Percentiles rank a stretch among this genome's conserved stretches.
Evolutionary conservation across 352 stramenopile genomes (phyloP).

Genomic region (Salisapilia sapeloensis): DNA sequence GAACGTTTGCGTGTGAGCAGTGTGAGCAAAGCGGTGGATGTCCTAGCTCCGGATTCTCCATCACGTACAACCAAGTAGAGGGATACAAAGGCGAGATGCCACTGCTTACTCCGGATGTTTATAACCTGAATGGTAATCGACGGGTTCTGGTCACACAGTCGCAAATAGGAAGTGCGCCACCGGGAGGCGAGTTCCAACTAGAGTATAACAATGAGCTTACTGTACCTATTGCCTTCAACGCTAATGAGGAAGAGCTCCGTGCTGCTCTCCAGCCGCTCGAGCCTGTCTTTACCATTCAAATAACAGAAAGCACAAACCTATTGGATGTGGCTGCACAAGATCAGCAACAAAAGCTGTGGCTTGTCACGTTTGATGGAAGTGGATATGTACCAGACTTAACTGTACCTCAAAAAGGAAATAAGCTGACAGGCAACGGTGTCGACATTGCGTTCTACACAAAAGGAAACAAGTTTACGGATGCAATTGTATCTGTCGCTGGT

Average conservation of each 20-base stretch:
- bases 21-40: slow-evolving; percentile 31
- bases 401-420: slow-evolving; percentile 52
- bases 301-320: slow-evolving; percentile 36
- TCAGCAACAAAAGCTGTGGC: slow-evolving; percentile 71
- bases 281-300: slow-evolving; percentile 45
- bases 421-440: slow-evolving; percentile 79
- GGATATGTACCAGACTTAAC: slow-evolving; percentile 82
- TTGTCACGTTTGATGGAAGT: slow-evolving; percentile 82
- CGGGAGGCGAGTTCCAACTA: slow-evolving; percentile 84
- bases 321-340: slow-evolving; percentile 23
- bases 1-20: slow-evolving; percentile 50
- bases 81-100: slow-evolving; percentile 79
- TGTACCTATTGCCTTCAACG: slow-evolving; percentile 37
- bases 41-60: slow-evolving; percentile 56
- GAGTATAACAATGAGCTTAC: slow-evolving; percentile 79
- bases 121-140: slow-evolving; percentile 77
- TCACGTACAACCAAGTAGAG: slow-evolving; percentile 80
- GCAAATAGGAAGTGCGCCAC: slow-evolving; percentile 64
- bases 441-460: slow-evolving; percentile 68
- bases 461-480: slow-evolving; percentile 12
- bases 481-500: slow-evolving; percentile 44
- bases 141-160: slow-evolving; percentile 72
- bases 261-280: slow-evolving; percentile 65
- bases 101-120: slow-evolving; percentile 64
- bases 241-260: slow-evolving; percentile 27